Evolutionary conservation across 75 land plant genomes (phyloP), one percentile per base, ranked within the genome.

Genomic region (Cryptomeria japonica): DNA sequence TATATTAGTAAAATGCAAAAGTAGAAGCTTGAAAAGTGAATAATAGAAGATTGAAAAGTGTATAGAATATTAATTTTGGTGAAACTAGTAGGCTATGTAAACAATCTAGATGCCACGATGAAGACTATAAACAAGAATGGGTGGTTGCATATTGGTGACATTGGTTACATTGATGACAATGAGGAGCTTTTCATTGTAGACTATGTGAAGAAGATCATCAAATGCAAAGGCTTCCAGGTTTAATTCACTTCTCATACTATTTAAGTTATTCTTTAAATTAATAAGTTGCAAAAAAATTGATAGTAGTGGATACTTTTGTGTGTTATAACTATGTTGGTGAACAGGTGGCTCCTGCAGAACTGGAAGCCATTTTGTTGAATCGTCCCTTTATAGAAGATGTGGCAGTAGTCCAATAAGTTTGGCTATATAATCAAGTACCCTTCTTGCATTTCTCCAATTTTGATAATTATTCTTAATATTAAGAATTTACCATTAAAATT

Each of bases 161-260:
- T 98, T 6, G 97, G 96, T 0, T 95, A 89, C 89, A 88, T 98
- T 44, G 98, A 97, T 85, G 98, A 95, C 41, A 93, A 97, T 64
- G 96, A 94, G 51, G 97, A 96, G 90, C 61, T 96, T 37, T 96
- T 97, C 93, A 95, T 97, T 31, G 97, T 97, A 28, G 98, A 97
- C 68, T 83, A 97, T 34, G 87, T 96, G 46, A 96, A 97, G 86
- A 98, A 97, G 85, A 73, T 96, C 83, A 96, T 96, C 87, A 97
- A 97, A 80, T 96, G 89, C 89, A 97, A 96, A 73, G 99, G 97
- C 2, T 98, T 95, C 86, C 98, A 96, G 87, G 97, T 97, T 16
- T 2, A 25, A 83, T 53, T 53, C 12, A 53, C 55, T 56, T 56
- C 61, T 18, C 8, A 47, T 47, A 47, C 49, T 9, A 47, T 8